phyloP scores from a whole-genome alignment of 495 filamentous ascomycete genomes.

The Xylaria castorea region DNA sequence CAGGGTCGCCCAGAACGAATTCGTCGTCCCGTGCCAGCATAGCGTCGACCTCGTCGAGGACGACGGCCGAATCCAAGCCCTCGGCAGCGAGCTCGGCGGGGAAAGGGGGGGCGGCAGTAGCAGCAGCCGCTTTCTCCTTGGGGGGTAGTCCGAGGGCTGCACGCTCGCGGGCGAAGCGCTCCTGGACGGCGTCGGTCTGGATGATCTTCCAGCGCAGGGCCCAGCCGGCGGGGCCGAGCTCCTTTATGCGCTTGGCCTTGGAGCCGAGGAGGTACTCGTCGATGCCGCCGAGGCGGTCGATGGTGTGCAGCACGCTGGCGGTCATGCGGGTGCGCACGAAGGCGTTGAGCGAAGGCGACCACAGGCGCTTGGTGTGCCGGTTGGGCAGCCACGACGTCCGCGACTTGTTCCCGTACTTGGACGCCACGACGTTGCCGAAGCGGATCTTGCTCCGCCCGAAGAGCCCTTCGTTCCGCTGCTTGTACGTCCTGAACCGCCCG shows the following conservation, averaged over 20 bases:
- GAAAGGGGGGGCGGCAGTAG: constrained; percentile 9
- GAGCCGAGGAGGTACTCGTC: constrained; percentile 87
- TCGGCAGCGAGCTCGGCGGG: constrained; percentile 52
- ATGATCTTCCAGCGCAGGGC: constrained; percentile 82
- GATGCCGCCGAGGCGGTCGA: constrained; percentile 85
- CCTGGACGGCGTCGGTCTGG: constrained; percentile 69
- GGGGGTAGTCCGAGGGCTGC: constrained; percentile 46
- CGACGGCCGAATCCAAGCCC: constrained; percentile 32
- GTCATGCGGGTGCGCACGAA: constrained; percentile 78
- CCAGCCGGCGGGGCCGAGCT: constrained; percentile 89
- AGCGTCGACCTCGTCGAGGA: constrained; percentile 48
- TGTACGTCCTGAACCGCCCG: constrained; percentile 78
- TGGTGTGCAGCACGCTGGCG: constrained; percentile 78
- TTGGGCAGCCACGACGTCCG: constrained; percentile 89
- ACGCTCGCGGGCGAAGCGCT: constrained; percentile 64
- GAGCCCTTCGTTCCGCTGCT: constrained; percentile 85
- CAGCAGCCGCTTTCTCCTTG: neutral
- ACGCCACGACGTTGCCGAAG: constrained; percentile 90
- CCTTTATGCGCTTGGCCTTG: constrained; percentile 74
- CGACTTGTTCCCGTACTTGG: constrained; percentile 79
- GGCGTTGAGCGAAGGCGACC: constrained; percentile 67
- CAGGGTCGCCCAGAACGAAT: constrained; percentile 46
- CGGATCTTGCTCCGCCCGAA: constrained; percentile 80
- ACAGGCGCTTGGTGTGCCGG: constrained; percentile 78
- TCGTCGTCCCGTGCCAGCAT: constrained; percentile 48